Base-by-base conservation (phyloP, 2,329 filamentous ascomycete genomes). In the Amylocarpus encephaloides region DNA sequence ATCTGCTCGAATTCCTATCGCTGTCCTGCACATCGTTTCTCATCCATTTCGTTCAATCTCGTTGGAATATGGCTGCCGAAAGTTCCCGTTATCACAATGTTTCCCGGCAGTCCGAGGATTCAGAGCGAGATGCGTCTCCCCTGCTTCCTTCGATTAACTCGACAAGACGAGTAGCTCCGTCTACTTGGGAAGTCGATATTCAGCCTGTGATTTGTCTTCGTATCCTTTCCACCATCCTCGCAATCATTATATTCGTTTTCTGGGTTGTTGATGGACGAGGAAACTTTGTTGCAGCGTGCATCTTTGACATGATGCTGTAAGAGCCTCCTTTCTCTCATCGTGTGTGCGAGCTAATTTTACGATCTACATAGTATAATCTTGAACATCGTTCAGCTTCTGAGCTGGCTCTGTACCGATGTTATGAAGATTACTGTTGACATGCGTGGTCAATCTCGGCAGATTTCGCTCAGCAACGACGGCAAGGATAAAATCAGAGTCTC, bases 401-500 rank as follows among this genome's bases (percentile, higher is more conserved):
- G 58, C 13, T 38, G 48, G 36, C 41, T 43, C 2, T 10, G 52
- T 38, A 48, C 50, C 3, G 22, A 56, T 16, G 26, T 58, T 32
- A 46, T 59, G 18, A 50, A 51, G 18, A 41, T 56, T 19, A 55
- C 53, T 11, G 43, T 58, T 19, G 50, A 55, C 30, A 38, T 58
- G 6, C 49, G 55, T 33, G 29, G 48, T 11, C 38, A 48, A 11
- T 9, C 39, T 26, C 50, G 33, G 49, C 45, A 43, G 2, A 29
- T 50, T 16, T 46, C 50, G 11, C 26, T 51, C 16, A 33, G 50
- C 29, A 32, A n/a, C 4, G 4, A 13, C 2, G 34, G 19, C 2
- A 54, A 52, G 26, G 12, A 33, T 26, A 26, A 26, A 2, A 36
- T 43, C 6, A 51, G 43, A 47, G 29, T 51, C 2, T 40, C 46